These are phyloP conservation scores for Talaromyces pinophilus DNA, from an alignment of 2,329 filamentous ascomycete genomes.

Conservation along the genomic window DNA sequence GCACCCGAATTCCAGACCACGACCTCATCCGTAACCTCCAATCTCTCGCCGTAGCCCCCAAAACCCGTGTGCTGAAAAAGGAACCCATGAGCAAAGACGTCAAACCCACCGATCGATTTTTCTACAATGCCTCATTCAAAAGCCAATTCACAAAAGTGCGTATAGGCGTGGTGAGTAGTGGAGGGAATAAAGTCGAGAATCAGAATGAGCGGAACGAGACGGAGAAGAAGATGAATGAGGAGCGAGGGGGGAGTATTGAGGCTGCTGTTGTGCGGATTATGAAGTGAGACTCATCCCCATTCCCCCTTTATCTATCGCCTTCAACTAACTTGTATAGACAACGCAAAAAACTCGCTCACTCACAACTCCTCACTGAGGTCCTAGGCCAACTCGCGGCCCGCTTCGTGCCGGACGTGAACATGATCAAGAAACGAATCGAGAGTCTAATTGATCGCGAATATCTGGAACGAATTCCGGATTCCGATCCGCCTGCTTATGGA, in stretches of 20 bases:
- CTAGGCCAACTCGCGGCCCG: constrained; percentile 51
- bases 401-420: constrained; percentile 54
- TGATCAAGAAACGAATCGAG: constrained; percentile 57
- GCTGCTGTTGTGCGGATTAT: constrained; percentile 57
- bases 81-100: constrained; percentile 76
- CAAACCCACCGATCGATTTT: constrained; percentile 74
- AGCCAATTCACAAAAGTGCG: constrained; percentile 87
- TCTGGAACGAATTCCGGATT: constrained; percentile 47
- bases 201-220: constrained; percentile 58
- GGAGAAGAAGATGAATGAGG: constrained; percentile 53
- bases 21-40: constrained; percentile 79
- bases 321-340: constrained; percentile 36
- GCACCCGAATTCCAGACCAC: constrained; percentile 72
- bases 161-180: constrained; percentile 75
- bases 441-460: constrained; percentile 57
- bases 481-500: constrained; percentile 48
- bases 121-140: constrained; percentile 77
- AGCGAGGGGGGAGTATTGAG: constrained; percentile 53
- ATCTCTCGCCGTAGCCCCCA: constrained; percentile 78
- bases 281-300: constrained; percentile 44
- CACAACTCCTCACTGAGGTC: constrained; percentile 54
- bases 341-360: constrained; percentile 51
- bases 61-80: constrained; percentile 78
- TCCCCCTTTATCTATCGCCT: background rate
- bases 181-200: constrained; percentile 81